A percentile compares a stretch with the other conserved stretches of the same genome.
Conservation (phyloP, 2,329 filamentous ascomycete species). For the Rhexocercosporidium sp. region DNA sequence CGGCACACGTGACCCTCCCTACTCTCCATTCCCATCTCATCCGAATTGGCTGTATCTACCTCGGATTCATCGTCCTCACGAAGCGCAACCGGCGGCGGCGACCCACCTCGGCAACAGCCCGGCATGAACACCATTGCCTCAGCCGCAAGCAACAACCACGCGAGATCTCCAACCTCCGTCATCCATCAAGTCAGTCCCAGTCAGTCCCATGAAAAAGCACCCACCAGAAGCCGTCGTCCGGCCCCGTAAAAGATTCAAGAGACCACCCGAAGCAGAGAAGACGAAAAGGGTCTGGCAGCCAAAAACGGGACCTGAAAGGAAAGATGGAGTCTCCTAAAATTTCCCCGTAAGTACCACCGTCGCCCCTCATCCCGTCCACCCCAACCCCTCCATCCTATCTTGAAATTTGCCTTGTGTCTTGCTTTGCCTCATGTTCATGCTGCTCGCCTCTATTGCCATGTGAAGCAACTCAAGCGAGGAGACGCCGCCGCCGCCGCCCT, state of each 20-base stretch:
- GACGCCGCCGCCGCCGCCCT: not conserved
- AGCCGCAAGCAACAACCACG: not conserved
- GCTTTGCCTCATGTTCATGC: not conserved
- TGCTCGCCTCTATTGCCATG: conserved; percentile 1
- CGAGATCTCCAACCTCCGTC: not conserved
- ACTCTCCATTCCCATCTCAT: not conserved
- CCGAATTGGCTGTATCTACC: conserved; percentile 7
- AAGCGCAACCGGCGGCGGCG: not conserved
- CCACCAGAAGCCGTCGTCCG: not conserved
- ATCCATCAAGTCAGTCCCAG: not conserved
- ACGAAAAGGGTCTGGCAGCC: not conserved
- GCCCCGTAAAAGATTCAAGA: not conserved
- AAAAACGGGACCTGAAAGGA: not conserved
- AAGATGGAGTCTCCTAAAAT: conserved; percentile 7
- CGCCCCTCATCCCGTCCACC: not conserved
- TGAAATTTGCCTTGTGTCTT: not conserved
- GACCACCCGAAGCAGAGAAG: conserved; percentile 2
- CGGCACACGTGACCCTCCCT: not conserved
- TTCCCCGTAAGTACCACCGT: conserved; percentile 3
- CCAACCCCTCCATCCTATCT: not conserved
- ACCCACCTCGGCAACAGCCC: conserved; percentile 9
- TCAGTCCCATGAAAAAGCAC: not conserved
- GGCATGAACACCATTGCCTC: conserved; percentile 10
- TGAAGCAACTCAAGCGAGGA: conserved; percentile 4
- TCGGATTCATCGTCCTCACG: not conserved